These are phyloP conservation scores for Microbotryum silenes-acaulis DNA, from an alignment of 1,284 basidiomycete genomes.

Conservation along the genomic window DNA sequence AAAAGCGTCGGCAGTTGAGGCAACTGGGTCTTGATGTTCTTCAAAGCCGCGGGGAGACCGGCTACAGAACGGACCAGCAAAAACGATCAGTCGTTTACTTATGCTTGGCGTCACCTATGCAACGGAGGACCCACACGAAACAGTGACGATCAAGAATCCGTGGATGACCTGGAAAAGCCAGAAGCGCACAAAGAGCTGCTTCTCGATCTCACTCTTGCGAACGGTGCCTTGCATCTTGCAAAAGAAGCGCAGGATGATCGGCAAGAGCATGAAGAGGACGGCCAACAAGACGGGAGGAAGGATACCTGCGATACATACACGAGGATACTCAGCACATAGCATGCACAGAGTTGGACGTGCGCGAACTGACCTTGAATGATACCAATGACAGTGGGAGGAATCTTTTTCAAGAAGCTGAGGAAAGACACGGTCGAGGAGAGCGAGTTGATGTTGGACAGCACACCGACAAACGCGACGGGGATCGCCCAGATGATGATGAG, in stretches of 20 bases:
- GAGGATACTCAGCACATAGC: not conserved
- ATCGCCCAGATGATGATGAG: constrained; percentile 56
- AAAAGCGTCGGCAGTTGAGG: not conserved
- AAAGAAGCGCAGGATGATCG: constrained; percentile 56
- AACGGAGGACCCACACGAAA: no score
- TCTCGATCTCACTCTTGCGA: constrained; percentile 33
- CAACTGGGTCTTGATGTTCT: no score
- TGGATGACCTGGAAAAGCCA: no score
- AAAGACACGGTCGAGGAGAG: constrained; percentile 58
- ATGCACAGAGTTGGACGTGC: not conserved
- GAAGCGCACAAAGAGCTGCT: no score
- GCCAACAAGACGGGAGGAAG: constrained; percentile 75
- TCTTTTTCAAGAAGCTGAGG: constrained; percentile 69
- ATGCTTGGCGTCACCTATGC: no score
- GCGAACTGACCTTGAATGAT: constrained; percentile 61
- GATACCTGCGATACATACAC: constrained; percentile 44
- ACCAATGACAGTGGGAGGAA: constrained; percentile 58
- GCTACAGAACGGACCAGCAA: not conserved
- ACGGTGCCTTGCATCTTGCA: no score
- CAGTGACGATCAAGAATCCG: no score
- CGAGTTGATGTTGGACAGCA: constrained; percentile 66
- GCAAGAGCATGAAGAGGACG: constrained; percentile 79
- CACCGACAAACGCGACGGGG: constrained; percentile 74
- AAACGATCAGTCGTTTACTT: no score
- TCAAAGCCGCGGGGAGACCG: no score